A percentile compares a stretch with the other conserved stretches of the same genome.
Evolutionary conservation across 768 basidiomycete species (phyloP).

Genomic region (Termitomyces sp.): DNA sequence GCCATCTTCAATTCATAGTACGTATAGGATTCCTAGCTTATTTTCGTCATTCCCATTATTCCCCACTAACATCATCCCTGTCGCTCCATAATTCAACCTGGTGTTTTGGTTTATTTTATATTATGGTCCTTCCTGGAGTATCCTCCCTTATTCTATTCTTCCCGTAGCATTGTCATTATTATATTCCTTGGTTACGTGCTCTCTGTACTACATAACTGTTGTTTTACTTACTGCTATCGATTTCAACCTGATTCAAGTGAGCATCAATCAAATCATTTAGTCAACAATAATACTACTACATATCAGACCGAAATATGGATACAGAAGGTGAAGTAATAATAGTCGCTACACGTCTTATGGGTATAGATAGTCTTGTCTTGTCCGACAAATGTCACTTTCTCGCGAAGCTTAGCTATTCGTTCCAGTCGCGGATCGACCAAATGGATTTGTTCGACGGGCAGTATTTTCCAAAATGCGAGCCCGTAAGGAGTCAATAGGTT

Average conservation of each 20-base stretch:
- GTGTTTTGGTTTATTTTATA: constrained; percentile 25
- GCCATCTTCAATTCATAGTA: constrained; percentile 57
- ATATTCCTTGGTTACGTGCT: constrained; percentile 38
- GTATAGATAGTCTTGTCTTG: not conserved
- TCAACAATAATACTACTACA: constrained; percentile 3
- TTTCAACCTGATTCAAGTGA: constrained; percentile 26
- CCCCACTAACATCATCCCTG: constrained; percentile 12
- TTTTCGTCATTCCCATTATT: constrained; percentile 20
- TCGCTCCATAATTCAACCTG: constrained; percentile 16
- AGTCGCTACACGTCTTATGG: not conserved
- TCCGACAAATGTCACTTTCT: not conserved
- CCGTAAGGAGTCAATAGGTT: constrained; percentile 37
- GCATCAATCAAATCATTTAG: not conserved
- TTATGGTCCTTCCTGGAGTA: constrained; percentile 36
- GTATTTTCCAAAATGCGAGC: constrained; percentile 57
- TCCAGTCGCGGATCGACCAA: constrained; percentile 2
- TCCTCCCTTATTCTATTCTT: constrained; percentile 18
- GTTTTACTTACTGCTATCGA: constrained; percentile 57
- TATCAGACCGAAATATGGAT: not conserved
- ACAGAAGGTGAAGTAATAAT: not conserved
- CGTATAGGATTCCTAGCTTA: constrained; percentile 29
- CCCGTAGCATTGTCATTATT: constrained; percentile 30
- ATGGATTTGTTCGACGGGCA: constrained; percentile 30
- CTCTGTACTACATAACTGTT: constrained; percentile 55
- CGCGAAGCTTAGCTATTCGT: not conserved